These are phyloP conservation scores for Maudiozyma serrabonitensis DNA, from an alignment of 805 yeast genomes.

Conservation along the genomic window DNA sequence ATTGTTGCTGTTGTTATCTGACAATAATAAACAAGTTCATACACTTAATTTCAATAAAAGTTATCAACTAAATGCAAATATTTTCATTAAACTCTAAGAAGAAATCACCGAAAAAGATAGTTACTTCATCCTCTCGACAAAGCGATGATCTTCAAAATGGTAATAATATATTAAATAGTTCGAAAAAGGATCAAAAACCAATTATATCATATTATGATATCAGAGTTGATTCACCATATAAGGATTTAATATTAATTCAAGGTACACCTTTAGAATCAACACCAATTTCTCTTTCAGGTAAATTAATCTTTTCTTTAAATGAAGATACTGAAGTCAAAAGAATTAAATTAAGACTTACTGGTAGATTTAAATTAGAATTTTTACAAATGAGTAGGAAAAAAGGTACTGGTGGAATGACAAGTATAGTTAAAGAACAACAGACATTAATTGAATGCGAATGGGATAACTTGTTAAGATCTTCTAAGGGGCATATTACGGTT, in stretches of 20 bases:
- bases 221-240: slow-evolving; percentile 30
- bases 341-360: slow-evolving; percentile 51
- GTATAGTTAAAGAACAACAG: slow-evolving; percentile 41
- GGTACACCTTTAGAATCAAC: slow-evolving; percentile 72
- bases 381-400: slow-evolving; percentile 33
- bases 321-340: slow-evolving; percentile 59
- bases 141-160: not conserved
- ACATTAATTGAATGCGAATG: slow-evolving; percentile 62
- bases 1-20: too few relatives aligned
- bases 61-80: not conserved
- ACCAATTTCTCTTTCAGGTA: slow-evolving; percentile 65
- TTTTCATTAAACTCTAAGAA: slow-evolving; percentile 1
- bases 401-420: slow-evolving; percentile 23
- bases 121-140: not conserved
- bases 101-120: not conserved
- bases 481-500: slow-evolving; percentile 22
- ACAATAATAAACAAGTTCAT: too few relatives aligned
- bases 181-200: slow-evolving; percentile 3
- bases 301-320: slow-evolving; percentile 56
- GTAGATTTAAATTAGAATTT: slow-evolving; percentile 54
- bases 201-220: slow-evolving; percentile 25
- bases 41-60: too few relatives aligned
- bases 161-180: not conserved
- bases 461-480: slow-evolving; percentile 42
- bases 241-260: slow-evolving; percentile 62